Percentiles rank a stretch among this genome's conserved stretches.
Evolutionary conservation across 306 rosid species (phyloP).

Genomic region (Senna tora): DNA sequence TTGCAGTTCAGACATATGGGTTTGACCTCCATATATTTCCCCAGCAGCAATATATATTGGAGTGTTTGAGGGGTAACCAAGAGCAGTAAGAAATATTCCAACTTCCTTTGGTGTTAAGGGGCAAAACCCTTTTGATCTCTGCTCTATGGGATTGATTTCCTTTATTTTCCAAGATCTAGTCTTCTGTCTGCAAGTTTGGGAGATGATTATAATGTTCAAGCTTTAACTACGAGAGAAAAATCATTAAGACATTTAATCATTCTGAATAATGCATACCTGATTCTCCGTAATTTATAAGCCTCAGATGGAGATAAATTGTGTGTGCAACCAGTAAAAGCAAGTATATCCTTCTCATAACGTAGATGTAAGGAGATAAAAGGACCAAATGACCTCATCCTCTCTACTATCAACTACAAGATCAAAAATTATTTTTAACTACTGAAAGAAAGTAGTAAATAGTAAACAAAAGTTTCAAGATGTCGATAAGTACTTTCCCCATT

Average conservation of each 20-base stretch:
- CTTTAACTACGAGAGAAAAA: not conserved
- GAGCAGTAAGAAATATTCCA: constrained; percentile 84
- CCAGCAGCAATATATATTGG: constrained; percentile 95
- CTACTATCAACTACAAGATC: constrained; percentile 63
- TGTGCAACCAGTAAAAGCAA: constrained; percentile 96
- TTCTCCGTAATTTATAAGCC: constrained; percentile 71
- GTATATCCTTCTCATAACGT: constrained; percentile 97
- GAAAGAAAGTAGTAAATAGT: not conserved
- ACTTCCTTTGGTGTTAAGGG: constrained; percentile 96
- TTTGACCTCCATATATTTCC: constrained; percentile 86
- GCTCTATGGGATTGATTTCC: constrained; percentile 72
- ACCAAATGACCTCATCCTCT: constrained; percentile 86
- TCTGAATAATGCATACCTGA: constrained; percentile 60
- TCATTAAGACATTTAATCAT: constrained; percentile 17
- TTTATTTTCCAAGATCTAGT: constrained; percentile 87
- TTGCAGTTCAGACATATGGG: constrained; percentile 71
- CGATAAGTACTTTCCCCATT: constrained; percentile 73
- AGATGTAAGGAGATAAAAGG: constrained; percentile 84
- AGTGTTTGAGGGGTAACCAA: constrained; percentile 83
- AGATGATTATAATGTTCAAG: constrained; percentile 12
- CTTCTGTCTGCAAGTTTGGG: constrained; percentile 59
- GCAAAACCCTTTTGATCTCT: constrained; percentile 84
- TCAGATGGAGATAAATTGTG: constrained; percentile 67
- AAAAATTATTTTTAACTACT: not conserved
- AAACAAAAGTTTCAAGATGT: constrained; percentile 7